phyloP scores from a whole-genome alignment of 2,329 filamentous ascomycete species.

The Clarireedia homoeocarpa region DNA sequence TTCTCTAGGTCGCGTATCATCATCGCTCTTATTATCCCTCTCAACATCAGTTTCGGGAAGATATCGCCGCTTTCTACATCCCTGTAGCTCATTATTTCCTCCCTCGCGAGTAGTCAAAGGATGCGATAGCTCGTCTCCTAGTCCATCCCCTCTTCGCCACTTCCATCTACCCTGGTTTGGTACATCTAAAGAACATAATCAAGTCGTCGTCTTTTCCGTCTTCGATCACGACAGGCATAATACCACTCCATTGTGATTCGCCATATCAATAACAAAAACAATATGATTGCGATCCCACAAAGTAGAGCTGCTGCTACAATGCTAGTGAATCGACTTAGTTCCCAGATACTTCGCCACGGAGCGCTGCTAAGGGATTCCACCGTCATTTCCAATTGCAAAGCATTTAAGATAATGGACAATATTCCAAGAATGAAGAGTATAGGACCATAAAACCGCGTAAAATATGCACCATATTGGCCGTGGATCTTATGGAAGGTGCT shows the following conservation, averaged over 20 bases:
- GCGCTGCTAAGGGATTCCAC: conserved; percentile 2
- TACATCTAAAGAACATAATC: background rate
- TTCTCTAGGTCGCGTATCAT: too few relatives aligned
- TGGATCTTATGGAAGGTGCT: conserved; percentile 21
- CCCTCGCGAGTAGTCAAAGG: too few relatives aligned
- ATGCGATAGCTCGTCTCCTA: too few relatives aligned
- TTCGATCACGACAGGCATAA: background rate
- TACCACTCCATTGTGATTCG: background rate
- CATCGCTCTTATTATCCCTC: too few relatives aligned
- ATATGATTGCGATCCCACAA: background rate
- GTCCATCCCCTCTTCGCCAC: too few relatives aligned
- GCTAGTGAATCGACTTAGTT: background rate
- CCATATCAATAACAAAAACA: background rate
- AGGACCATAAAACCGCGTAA: conserved; percentile 21
- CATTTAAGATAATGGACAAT: conserved; percentile 19
- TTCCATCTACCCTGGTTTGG: background rate
- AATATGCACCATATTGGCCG: conserved; percentile 21
- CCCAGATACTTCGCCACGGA: background rate
- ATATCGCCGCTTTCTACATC: too few relatives aligned
- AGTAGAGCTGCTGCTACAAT: background rate
- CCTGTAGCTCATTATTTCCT: too few relatives aligned
- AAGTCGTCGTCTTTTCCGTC: background rate
- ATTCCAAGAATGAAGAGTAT: conserved; percentile 23
- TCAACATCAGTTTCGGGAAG: too few relatives aligned
- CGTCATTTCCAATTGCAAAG: conserved; percentile 19